A percentile compares a stretch with the other conserved stretches of the same genome.
Conservation (phyloP, 2,329 filamentous ascomycete genomes). For the Cryoendolithus antarcticus region DNA sequence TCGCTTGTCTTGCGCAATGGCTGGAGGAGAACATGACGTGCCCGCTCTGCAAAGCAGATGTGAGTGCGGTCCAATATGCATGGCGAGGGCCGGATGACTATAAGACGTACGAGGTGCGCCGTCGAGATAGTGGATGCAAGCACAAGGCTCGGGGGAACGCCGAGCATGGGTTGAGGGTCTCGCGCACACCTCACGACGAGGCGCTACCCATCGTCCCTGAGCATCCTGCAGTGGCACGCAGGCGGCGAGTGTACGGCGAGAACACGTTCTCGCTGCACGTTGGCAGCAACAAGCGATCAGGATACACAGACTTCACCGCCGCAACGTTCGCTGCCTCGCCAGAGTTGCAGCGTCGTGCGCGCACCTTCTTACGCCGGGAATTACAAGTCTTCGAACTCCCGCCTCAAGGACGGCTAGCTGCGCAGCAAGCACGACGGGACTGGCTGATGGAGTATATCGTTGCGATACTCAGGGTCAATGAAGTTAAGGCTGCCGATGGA, state of each 20-base stretch:
- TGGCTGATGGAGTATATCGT: constrained; percentile 80
- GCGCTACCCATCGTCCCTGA: not conserved
- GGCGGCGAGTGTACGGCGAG: constrained; percentile 61
- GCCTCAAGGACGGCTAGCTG: constrained; percentile 14
- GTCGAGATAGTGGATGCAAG: too few species aligned
- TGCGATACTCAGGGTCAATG: constrained; percentile 69
- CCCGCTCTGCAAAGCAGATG: constrained; percentile 56
- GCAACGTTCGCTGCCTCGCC: constrained; percentile 50
- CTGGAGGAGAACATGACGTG: constrained; percentile 59
- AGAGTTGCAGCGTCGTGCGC: constrained; percentile 61
- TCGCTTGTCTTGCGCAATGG: constrained; percentile 73
- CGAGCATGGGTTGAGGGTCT: too few species aligned
- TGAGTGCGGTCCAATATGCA: constrained; percentile 53
- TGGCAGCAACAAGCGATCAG: constrained; percentile 66
- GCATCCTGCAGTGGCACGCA: constrained; percentile 39
- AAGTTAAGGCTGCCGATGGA: constrained; percentile 65
- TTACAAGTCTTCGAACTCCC: constrained; percentile 72
- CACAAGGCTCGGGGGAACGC: too few species aligned
- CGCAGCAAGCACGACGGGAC: constrained; percentile 35
- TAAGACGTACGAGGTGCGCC: constrained; percentile 46
- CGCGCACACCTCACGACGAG: too few species aligned
- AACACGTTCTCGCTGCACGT: constrained; percentile 68
- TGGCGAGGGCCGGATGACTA: constrained; percentile 40
- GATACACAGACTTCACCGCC: constrained; percentile 63
- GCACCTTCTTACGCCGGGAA: constrained; percentile 73